Evolutionary conservation across 1,284 basidiomycete genomes (phyloP).

Genomic region (Irpex rosettiformis): DNA sequence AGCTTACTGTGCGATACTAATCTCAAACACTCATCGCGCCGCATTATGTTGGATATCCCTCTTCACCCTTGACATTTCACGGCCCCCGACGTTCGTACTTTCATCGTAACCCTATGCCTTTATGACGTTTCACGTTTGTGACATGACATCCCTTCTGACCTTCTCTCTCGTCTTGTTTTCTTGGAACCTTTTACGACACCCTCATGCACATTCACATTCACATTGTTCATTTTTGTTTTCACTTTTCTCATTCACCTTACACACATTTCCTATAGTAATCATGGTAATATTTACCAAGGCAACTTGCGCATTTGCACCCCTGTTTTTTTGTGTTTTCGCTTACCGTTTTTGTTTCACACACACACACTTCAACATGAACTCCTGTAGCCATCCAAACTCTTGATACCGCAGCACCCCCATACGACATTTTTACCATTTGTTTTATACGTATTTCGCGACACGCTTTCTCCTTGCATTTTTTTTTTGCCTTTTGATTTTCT

Average conservation of each 20-base stretch:
- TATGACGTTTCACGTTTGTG: not conserved
- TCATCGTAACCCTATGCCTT: constrained; percentile 4
- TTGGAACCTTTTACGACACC: not conserved
- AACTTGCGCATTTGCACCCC: not conserved
- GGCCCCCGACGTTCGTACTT: not conserved
- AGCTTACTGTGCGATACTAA: not conserved
- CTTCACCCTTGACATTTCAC: not conserved
- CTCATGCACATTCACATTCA: not conserved
- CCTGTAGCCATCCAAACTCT: not conserved
- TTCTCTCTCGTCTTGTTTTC: not conserved
- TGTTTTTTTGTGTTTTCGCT: not conserved
- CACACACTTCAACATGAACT: too few species aligned
- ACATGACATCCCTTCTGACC: not conserved
- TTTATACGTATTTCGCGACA: not conserved
- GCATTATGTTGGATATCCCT: not conserved
- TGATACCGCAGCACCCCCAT: not conserved
- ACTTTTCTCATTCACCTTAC: not conserved
- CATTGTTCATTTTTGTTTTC: not conserved
- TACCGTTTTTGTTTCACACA: not conserved
- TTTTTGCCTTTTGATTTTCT: not conserved
- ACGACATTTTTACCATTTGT: not conserved
- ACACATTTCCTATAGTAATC: not conserved
- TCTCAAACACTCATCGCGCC: not conserved
- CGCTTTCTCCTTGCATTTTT: not conserved
- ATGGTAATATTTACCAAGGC: not conserved